Evolutionary conservation across 176 grass and related monocot species (phyloP), one percentile per base, ranked within the genome.

Genomic region (Chloris gayana): DNA sequence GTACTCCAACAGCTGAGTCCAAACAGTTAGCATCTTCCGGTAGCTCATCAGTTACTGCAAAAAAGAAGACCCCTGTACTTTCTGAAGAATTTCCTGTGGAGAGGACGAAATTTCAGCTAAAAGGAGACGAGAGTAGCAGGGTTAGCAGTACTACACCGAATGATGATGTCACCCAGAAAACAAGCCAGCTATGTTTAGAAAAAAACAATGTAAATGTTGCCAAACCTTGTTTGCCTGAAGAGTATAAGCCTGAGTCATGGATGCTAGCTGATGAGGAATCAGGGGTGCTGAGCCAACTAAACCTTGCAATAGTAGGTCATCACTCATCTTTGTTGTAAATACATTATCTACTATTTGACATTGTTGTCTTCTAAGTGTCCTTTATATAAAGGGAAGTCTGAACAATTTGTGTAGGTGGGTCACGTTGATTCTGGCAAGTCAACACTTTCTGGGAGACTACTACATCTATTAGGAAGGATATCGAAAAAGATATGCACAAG

Each of bases 341-440:
- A 72, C 53, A 64, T 6, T 72, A 72, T 88, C 21, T 69, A 29
- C 29, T 35, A 37, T 59, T 76, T 85, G 47, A 51, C 49, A 53
- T 79, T 66, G 4, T 79, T 83, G 19, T 77, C n/a, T 85, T 81
- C 22, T 80, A 62, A 59, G 57, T 69, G 59, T 67, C 17, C 15
- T 67, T 69, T 72, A 29, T 80, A 76, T 88, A 74, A 86, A 64
- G 41, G 19, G 50, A 21, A 69, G 19, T 81, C 50, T 69, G 65
- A 86, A 64, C 81, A 82, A 66, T 74, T 85, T 86, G 44, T 37
- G 29, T 77, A 98, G 96, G 96, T 98, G 70, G 96, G 96, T 65
- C 92, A 98, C 88, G 92, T 98, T 83, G 96, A 98, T 93, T 98
- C 92, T 80, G 96, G 92, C 67, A 98, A 98, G 90, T 98, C 96